Conservation (phyloP, 306 rosid genomes). For the Carpinus viminea region DNA sequence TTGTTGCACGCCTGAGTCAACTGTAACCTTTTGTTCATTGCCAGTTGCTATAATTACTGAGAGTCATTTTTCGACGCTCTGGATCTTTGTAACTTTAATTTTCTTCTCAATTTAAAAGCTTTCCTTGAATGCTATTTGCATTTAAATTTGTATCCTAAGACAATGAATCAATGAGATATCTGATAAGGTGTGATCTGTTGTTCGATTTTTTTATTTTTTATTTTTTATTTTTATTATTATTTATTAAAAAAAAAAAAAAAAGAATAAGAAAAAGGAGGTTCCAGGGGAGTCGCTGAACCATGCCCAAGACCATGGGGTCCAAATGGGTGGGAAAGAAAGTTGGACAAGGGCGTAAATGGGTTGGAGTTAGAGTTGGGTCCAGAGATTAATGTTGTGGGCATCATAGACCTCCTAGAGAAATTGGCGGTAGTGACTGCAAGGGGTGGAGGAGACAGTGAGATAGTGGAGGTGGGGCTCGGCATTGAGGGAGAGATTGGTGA, state of each 20-base stretch:
- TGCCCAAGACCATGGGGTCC: constrained; percentile 46
- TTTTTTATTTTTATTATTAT: too few relatives aligned
- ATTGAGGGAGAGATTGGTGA: constrained; percentile 67
- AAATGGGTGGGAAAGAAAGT: constrained; percentile 64
- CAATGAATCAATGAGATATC: not conserved
- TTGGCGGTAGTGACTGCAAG: constrained; percentile 95
- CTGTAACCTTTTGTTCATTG: not conserved
- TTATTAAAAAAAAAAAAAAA: too few relatives aligned
- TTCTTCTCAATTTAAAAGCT: not conserved
- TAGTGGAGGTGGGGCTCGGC: constrained; percentile 52
- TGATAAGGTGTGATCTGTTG: not conserved
- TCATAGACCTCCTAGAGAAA: constrained; percentile 74
- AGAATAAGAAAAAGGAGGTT: too few relatives aligned
- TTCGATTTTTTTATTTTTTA: too few relatives aligned
- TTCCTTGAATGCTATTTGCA: not conserved
- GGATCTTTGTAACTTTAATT: not conserved
- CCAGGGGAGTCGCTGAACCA: too few relatives aligned
- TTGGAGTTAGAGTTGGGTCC: constrained; percentile 11
- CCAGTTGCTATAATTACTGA: not conserved
- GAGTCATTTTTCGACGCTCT: not conserved
- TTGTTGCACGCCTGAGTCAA: not conserved
- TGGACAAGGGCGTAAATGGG: constrained; percentile 39
- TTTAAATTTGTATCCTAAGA: not conserved
- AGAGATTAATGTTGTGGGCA: constrained; percentile 53
- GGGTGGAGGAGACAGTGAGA: constrained; percentile 81